These are phyloP conservation scores for Cordyceps cateniannulata DNA, from an alignment of 2,329 filamentous ascomycete genomes.

Conservation along the genomic window DNA sequence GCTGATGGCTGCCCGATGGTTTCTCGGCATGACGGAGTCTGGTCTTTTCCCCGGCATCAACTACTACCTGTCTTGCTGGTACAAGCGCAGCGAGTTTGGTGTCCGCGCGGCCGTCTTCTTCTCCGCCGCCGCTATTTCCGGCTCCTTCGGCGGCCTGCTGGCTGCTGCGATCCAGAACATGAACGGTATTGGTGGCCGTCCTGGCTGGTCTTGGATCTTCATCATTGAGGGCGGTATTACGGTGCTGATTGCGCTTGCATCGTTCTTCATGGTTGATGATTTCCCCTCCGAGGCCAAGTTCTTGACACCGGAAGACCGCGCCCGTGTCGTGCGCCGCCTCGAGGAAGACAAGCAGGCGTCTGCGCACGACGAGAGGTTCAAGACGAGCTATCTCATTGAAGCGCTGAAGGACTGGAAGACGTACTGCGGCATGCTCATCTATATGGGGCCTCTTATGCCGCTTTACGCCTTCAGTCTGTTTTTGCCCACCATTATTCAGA, in stretches of 20 bases:
- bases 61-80: slow-evolving; percentile 82
- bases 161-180: slow-evolving; percentile 67
- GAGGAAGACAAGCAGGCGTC: slow-evolving; percentile 65
- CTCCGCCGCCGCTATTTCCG: slow-evolving; percentile 71
- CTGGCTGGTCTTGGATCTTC: slow-evolving; percentile 61
- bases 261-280: slow-evolving; percentile 76
- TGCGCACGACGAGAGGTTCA: slow-evolving; percentile 70
- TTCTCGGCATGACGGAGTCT: slow-evolving; percentile 67
- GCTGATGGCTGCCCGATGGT: slow-evolving; percentile 61
- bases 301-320: slow-evolving; percentile 61
- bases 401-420: slow-evolving; percentile 81
- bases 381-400: slow-evolving; percentile 64
- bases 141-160: slow-evolving; percentile 69
- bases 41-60: slow-evolving; percentile 72
- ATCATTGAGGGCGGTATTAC: slow-evolving; percentile 67
- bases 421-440: slow-evolving; percentile 66
- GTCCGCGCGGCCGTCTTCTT: slow-evolving; percentile 79
- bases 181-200: slow-evolving; percentile 52
- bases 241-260: slow-evolving; percentile 58
- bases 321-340: slow-evolving; percentile 65
- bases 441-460: slow-evolving; percentile 68
- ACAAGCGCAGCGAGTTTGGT: slow-evolving; percentile 71
- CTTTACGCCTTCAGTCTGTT: slow-evolving; percentile 74
- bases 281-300: slow-evolving; percentile 74
- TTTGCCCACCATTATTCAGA: slow-evolving; percentile 68